Base-by-base conservation (phyloP, 1,139 yeast species). In the Candida frijolesensis region DNA sequence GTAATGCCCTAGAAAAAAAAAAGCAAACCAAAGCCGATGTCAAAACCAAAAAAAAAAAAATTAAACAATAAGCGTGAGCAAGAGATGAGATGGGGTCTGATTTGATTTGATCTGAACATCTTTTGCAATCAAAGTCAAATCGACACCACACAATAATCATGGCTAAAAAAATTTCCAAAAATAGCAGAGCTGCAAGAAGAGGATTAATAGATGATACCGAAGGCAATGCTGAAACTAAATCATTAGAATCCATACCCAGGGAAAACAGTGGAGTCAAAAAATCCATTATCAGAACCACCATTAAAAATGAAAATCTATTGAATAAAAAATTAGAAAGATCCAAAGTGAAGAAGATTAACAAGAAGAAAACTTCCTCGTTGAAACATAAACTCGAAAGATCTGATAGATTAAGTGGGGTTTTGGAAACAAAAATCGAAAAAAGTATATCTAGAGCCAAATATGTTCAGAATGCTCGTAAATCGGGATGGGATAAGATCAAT, bases 151-250 rank as follows among this genome's bases (percentile, higher is more conserved):
- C n/a, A n/a, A 7, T n/a, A 22, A 33, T 7, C 11, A 43, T 44
- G 46, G 46, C 46, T n/a, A 44, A 44, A 25, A 44, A 44, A 16
- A 27, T 84, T 32, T 84, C 90, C 11, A 86, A 85, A 57, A 84
- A 79, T 56, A 84, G 91, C 45, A 80, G 94, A 71, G 91, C 91
- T 5, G 92, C 94, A 3, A 82, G 92, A 70, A 77, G 90, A 64
- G 87, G 85, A 3, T 76, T 73, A 49, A 67, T 71, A 35, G 73
- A 67, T 12, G n/a, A n/a, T n/a, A 45, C 42, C 8, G 76, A 68
- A 16, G 68, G 71, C 6, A 62, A 60, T 6, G 67, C 60, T 18
- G 87, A 82, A 56, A 78, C 78, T 11, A 78, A 74, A 55, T 76
- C 78, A 16, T 71, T 86, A 44, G 71, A 74, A 25, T 64, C 68